These are phyloP conservation scores for Pisolithus orientalis DNA, from an alignment of 768 basidiomycete species.

Conservation along the genomic window DNA sequence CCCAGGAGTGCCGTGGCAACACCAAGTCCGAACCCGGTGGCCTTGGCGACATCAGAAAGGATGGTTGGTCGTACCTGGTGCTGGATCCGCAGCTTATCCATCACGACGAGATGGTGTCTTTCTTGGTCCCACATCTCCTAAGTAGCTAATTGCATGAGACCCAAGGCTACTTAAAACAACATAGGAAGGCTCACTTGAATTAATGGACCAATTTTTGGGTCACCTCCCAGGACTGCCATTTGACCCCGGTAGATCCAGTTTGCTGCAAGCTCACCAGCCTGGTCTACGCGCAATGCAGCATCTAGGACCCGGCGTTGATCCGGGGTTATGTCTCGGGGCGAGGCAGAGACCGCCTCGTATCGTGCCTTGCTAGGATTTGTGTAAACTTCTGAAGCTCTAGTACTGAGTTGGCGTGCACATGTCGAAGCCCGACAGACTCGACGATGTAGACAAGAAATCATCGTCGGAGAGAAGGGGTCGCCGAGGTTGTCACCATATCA, in stretches of 20 bases:
- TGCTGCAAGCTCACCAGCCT: slow-evolving; percentile 92
- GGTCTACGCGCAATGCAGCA: slow-evolving; percentile 81
- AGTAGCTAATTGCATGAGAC: slow-evolving; percentile 1
- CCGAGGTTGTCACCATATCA: neutral
- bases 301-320: slow-evolving; percentile 49
- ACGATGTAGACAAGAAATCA: slow-evolving; percentile 2
- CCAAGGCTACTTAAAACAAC: neutral
- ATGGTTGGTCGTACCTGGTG: slow-evolving; percentile 81
- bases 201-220: slow-evolving; percentile 50
- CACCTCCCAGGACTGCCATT: slow-evolving; percentile 59
- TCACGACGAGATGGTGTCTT: slow-evolving; percentile 81
- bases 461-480: neutral
- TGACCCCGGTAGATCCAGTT: slow-evolving; percentile 96
- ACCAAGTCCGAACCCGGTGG: slow-evolving; percentile 82
- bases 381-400: slow-evolving; percentile 45
- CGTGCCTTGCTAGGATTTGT: slow-evolving; percentile 29
- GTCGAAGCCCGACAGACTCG: slow-evolving; percentile 4
- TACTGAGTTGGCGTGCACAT: slow-evolving; percentile 14
- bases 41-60: slow-evolving; percentile 79
- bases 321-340: slow-evolving; percentile 47
- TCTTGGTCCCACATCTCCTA: slow-evolving; percentile 99
- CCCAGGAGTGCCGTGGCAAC: slow-evolving; percentile 83
- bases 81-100: slow-evolving; percentile 80
- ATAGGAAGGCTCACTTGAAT: slow-evolving; percentile 56
- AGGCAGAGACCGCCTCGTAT: slow-evolving; percentile 42